Percentiles rank a stretch among this genome's conserved stretches.
These are phyloP conservation scores for Boletellus sp. DNA, from an alignment of 1,284 basidiomycete species.

Conservation along the genomic window DNA sequence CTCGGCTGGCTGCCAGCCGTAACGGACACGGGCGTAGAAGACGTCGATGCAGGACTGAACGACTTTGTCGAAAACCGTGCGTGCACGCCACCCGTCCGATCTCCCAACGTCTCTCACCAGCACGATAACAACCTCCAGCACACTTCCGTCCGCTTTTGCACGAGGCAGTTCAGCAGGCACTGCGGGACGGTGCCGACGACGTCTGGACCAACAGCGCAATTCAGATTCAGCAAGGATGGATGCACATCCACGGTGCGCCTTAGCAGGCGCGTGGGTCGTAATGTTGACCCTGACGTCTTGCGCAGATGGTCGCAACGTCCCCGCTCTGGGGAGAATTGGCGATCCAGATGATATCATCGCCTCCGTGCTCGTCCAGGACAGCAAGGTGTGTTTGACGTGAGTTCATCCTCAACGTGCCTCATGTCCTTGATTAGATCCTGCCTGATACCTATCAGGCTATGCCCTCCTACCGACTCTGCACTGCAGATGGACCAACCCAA, in stretches of 20 bases:
- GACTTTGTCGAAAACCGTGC: slow-evolving; percentile 69
- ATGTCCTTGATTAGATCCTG: slow-evolving; percentile 45
- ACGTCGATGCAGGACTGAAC: slow-evolving; percentile 51
- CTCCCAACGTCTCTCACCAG: not conserved
- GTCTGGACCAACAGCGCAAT: slow-evolving; percentile 61
- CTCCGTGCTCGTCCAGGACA: slow-evolving; percentile 65
- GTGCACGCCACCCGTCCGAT: slow-evolving; percentile 20
- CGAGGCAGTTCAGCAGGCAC: slow-evolving; percentile 49
- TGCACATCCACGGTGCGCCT: slow-evolving; percentile 73
- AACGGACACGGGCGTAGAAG: slow-evolving; percentile 23
- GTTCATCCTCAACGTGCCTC: not conserved
- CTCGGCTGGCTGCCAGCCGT: slow-evolving; percentile 70
- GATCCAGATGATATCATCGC: slow-evolving; percentile 80
- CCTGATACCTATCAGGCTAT: slow-evolving; percentile 73
- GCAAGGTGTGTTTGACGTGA: slow-evolving; percentile 44
- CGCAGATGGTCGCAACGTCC: slow-evolving; percentile 67
- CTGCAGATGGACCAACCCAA: slow-evolving; percentile 60
- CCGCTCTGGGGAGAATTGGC: slow-evolving; percentile 67
- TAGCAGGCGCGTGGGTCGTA: not conserved
- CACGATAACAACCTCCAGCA: slow-evolving; percentile 36
- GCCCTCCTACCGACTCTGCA: slow-evolving; percentile 77
- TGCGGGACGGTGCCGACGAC: slow-evolving; percentile 59
- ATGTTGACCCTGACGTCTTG: not conserved
- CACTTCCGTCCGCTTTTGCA: slow-evolving; percentile 60
- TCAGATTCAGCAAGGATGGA: slow-evolving; percentile 70